Conservation (phyloP, 2,329 filamentous ascomycete genomes). For the Orbilia brochopaga region DNA sequence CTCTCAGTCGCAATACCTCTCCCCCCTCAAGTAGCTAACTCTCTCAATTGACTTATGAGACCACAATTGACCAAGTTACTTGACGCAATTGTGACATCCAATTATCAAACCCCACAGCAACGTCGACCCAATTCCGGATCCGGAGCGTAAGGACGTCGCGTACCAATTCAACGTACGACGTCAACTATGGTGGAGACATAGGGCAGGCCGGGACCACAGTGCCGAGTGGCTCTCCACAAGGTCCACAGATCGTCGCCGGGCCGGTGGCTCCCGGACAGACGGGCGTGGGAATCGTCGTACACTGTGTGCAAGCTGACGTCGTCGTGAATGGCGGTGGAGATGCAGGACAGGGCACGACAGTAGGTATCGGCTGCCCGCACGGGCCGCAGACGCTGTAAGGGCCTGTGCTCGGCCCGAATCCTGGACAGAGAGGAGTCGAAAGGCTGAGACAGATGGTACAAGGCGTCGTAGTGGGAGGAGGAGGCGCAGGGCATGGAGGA, state of each 20-base stretch:
- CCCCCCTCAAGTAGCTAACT: no score
- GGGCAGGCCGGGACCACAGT: conserved; percentile 36
- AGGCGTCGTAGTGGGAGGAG: conserved; percentile 23
- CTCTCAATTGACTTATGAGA: no score
- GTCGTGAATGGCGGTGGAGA: conserved; percentile 4
- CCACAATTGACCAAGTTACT: no score
- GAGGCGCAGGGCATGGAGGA: conserved; percentile 20
- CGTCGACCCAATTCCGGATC: background rate
- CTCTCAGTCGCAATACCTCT: no score
- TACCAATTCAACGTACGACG: conserved; percentile 26
- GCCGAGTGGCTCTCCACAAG: conserved; percentile 28
- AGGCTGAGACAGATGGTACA: conserved; percentile 14
- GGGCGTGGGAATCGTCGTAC: conserved; percentile 32
- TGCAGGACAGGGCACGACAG: conserved; percentile 6
- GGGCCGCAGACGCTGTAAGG: conserved; percentile 14
- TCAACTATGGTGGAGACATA: conserved; percentile 20
- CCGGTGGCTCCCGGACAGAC: conserved; percentile 30
- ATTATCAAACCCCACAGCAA: no score
- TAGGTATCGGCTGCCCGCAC: conserved; percentile 21
- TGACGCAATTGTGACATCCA: no score
- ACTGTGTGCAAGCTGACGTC: conserved; percentile 31
- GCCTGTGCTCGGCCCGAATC: background rate
- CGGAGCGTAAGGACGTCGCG: conserved; percentile 16
- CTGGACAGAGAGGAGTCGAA: conserved; percentile 21
- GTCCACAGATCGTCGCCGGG: conserved; percentile 37